phyloP scores from a whole-genome alignment of 345 rosid species.

The Hirschfeldia incana region DNA sequence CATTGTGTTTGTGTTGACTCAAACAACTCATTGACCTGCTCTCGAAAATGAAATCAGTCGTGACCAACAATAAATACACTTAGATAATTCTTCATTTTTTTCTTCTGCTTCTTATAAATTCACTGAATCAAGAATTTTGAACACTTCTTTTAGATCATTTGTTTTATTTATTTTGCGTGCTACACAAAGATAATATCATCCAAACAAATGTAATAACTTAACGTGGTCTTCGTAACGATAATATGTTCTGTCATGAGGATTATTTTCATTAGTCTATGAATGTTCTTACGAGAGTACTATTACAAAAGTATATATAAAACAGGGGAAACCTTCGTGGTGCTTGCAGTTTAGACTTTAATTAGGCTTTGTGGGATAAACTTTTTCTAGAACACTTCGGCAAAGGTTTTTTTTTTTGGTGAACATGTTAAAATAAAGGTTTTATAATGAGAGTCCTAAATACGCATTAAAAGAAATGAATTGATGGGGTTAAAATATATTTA shows the following conservation, averaged over 20 bases:
- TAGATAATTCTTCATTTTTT: background rate
- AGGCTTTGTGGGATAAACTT: background rate
- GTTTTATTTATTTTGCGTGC: background rate
- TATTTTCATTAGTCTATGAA: conserved; percentile 5
- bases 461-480: background rate
- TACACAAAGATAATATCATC: conserved; percentile 26
- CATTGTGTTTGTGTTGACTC: conserved; percentile 19
- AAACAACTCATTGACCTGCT: conserved; percentile 17
- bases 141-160: background rate
- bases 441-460: background rate
- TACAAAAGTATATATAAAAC: background rate
- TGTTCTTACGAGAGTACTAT: background rate
- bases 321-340: conserved; percentile 24
- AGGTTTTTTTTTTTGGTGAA: no score
- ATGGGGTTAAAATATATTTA: background rate
- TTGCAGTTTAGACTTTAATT: conserved; percentile 7
- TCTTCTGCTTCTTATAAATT: background rate
- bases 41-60: background rate
- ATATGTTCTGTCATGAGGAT: background rate
- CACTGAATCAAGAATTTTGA: background rate
- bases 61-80: background rate
- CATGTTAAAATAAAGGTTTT: no score
- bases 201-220: conserved; percentile 8
- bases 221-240: conserved; percentile 27
- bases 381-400: background rate